phyloP scores from a whole-genome alignment of 2,329 filamentous ascomycete genomes.

The Raffaelea arxii region DNA sequence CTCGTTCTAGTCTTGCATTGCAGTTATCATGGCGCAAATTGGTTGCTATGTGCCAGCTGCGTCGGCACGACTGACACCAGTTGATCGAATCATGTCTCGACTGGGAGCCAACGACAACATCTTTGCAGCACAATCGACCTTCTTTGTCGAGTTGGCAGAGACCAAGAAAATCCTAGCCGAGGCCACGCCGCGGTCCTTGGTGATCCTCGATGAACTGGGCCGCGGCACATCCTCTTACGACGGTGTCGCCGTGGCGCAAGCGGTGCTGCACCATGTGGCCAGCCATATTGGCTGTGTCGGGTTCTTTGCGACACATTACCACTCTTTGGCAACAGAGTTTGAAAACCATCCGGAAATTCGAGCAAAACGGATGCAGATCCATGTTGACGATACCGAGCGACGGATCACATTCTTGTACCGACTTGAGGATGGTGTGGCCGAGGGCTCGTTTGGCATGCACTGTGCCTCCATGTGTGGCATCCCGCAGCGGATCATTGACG shows the following conservation, averaged over 20 bases:
- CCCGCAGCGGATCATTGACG: conserved; percentile 66
- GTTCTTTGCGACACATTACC: conserved; percentile 98
- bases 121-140: conserved; percentile 93
- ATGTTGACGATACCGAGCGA: conserved; percentile 74
- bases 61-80: conserved; percentile 74
- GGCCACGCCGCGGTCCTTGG: conserved; percentile 84
- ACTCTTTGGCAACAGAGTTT: conserved; percentile 87
- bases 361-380: conserved; percentile 85
- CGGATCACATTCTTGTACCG: conserved; percentile 97
- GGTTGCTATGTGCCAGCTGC: conserved; percentile 84
- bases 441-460: conserved; percentile 98
- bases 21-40: conserved; percentile 95
- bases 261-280: conserved; percentile 92
- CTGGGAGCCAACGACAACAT: conserved; percentile 98
- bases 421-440: conserved; percentile 84
- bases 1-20: conserved; percentile 81
- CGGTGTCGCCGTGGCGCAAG: conserved; percentile 90
- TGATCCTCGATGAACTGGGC: conserved; percentile 93
- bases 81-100: conserved; percentile 97
- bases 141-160: conserved; percentile 94
- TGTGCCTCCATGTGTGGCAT: conserved; percentile 98
- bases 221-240: conserved; percentile 94
- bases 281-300: conserved; percentile 88
- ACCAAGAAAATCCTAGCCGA: conserved; percentile 97
- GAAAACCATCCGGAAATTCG: conserved; percentile 78